Evolutionary conservation across 2,329 filamentous ascomycete genomes (phyloP), one percentile per base, ranked within the genome.

Genomic region (Aspergillus pseudoviridinutans): DNA sequence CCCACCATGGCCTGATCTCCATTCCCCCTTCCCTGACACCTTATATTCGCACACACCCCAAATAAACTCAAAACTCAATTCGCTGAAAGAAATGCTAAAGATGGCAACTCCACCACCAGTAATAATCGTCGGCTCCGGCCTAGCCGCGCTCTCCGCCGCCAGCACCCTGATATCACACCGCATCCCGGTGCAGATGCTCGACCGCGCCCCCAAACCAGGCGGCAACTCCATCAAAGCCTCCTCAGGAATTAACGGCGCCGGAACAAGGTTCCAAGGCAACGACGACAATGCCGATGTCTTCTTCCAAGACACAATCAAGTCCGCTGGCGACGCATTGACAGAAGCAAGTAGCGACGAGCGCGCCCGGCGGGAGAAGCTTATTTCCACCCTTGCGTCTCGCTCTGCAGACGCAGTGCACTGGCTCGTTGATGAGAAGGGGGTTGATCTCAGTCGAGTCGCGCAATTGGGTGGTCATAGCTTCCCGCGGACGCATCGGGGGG

Each of bases 151-250:
- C 0, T 80, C 82, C 1, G 84, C 85, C 20, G 81, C 85, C 3
- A 79, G 82, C 44, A 78, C 83, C 58, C 80, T 87, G 6, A 73
- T 87, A 4, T 71, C 76, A 3, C 76, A 79, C 12, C 79, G 80
- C 42, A 76, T 82, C 1, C 70, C 78, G 0, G 85, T 88, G 0
- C 76, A 77, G 32, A 76, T 89, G 51, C 76, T 88, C 12, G 86
- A 89, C 57, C 82, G 84, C 22, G 79, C 80, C 0, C 66, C 79
- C 2, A 86, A 85, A 64, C 83, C 85, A 0, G 85, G 85, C 38
- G 84, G 85, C 1, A 87, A 88, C 65, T 84, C 80, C 64, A 86
- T 88, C 71, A 88, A 88, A 71, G 85, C 85, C 0, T 87, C 85
- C 0, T 87, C 84, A 0, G 85, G 85, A 0, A 88, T 88, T 70